Base-by-base conservation (phyloP, 2,329 filamentous ascomycete genomes). In the Curvularia verruculosa region DNA sequence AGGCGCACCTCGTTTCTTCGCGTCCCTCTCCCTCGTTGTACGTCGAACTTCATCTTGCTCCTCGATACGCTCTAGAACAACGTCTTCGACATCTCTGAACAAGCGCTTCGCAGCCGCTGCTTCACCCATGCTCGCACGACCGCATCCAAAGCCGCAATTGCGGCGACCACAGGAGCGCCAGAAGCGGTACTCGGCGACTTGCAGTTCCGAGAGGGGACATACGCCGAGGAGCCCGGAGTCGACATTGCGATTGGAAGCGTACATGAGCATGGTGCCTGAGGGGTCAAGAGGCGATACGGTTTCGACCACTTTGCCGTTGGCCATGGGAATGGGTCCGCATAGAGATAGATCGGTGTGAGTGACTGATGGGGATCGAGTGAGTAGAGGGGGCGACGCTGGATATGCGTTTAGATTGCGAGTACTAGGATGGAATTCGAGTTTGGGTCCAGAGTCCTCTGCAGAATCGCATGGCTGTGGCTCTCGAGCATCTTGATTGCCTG, bases 181-280 rank as follows among this genome's bases (percentile, higher is more conserved):
- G 54, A 76, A 76, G 24, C 71, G 56, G 53, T 75, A 75, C 45
- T 76, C 73, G 7, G 72, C 73, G 4, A 76, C 72, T 53, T 74
- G 68, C 0, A 63, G 47, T 59, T 76, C 74, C 15, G 60, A 66
- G 1, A 76, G 58, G 9, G 73, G 69, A 3, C 47, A 51, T 1
- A 75, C 59, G 19, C 66, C 71, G n/a, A 76, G 58, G 1, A 76
- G 61, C 0, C 73, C 72, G 0, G 57, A 65, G 23, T 66, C 65
- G 9, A 68, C 61, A 10, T 60, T 52, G 31, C 73, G 72, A 21
- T 71, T 69, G 3, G 70, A 71, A 0, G 65, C 71, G 50, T 75
- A 75, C 1, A 57, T 56, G 7, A 76, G 65, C 50, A 75, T 65
- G 2, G 66, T 73, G 5, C 68, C 70, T 1, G 63, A 54, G 0